Evolutionary conservation across 345 rosid species (phyloP), one percentile per base, ranked within the genome.

Genomic region (Moricandia moricandioides): DNA sequence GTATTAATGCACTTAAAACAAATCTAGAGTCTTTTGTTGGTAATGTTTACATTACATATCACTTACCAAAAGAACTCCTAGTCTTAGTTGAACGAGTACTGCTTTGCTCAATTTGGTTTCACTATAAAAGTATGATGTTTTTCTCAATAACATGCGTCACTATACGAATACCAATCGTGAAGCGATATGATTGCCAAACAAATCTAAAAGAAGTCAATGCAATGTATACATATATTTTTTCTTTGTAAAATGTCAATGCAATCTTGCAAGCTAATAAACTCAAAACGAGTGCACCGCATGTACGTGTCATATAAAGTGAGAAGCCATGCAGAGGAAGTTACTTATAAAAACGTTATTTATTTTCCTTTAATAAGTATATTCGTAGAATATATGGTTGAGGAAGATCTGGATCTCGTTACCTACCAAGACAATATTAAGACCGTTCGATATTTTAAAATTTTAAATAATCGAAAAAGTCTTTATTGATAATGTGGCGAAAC

Each of bases 401-500:
- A 49, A 49, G 56, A 49, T 49, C 56, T 49, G 56, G 56, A 49
- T 49, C 24, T 49, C 24, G 56, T 49, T 49, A 49, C 56, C 56
- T 49, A 49, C 55, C 55, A 3, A 16, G 16, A 49, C 55, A 47
- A 47, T 47, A 1, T 45, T 4, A 40, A 4, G n/a, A 43, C 47
- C 51, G 51, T 43, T 43, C 51, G 16, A 43, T 43, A 13, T 13
- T 12, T 43, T 12, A 12, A 49, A 14, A 14, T 16, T 16, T 16
- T 14, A 7, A 49, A 49, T 47, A 47, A 10, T 49, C 55, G 55
- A 16, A 45, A 45, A 45, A 49, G 55, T 49, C 55, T 47, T 47
- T 21, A 49, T 16, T 16, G 55, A 16, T 49, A 49, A 49, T 16
- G 55, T 85, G 90, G 86, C 90, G 51, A 39, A 30, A 79, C 59